Percentiles rank a stretch among this genome's conserved stretches.
phyloP scores from a whole-genome alignment of 2,329 filamentous ascomycete species.

The Hypoxylon sp. region DNA sequence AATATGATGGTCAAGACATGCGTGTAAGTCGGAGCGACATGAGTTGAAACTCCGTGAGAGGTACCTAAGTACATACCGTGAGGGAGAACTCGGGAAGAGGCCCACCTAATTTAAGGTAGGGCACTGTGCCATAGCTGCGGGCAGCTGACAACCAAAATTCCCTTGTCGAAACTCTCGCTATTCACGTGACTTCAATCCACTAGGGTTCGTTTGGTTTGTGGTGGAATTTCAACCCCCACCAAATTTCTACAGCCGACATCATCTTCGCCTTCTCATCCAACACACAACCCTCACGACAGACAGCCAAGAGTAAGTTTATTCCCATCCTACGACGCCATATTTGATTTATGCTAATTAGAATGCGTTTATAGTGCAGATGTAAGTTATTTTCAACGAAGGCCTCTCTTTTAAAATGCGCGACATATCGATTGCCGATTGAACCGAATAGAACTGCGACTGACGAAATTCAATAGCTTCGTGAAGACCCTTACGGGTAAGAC shows the following conservation, averaged over 20 bases:
- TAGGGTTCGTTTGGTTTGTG: constrained; percentile 39
- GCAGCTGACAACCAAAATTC: not conserved
- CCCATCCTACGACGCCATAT: constrained; percentile 9
- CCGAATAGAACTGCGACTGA: constrained; percentile 46
- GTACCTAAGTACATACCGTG: not conserved
- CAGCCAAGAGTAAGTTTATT: constrained; percentile 71
- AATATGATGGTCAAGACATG: not conserved
- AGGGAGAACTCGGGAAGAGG: too few relatives aligned
- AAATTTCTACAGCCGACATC: constrained; percentile 59
- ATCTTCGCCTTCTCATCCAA: constrained; percentile 60
- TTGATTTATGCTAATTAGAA: constrained; percentile 64
- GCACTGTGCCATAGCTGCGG: not conserved
- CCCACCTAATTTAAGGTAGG: not conserved
- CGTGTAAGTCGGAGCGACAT: not conserved
- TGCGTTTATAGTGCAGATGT: constrained; percentile 85
- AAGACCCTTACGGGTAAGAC: constrained; percentile 99
- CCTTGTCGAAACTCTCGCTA: constrained; percentile 4
- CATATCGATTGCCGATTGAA: constrained; percentile 47
- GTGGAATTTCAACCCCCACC: constrained; percentile 46
- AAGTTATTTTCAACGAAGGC: constrained; percentile 61
- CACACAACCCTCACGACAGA: constrained; percentile 63
- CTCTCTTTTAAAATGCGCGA: constrained; percentile 54
- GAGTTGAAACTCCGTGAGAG: not conserved
- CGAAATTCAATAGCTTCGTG: constrained; percentile 82
- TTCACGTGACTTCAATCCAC: constrained; percentile 44